Evolutionary conservation across 306 rosid species (phyloP), one percentile per base, ranked within the genome.

Genomic region (Cicer arietinum): DNA sequence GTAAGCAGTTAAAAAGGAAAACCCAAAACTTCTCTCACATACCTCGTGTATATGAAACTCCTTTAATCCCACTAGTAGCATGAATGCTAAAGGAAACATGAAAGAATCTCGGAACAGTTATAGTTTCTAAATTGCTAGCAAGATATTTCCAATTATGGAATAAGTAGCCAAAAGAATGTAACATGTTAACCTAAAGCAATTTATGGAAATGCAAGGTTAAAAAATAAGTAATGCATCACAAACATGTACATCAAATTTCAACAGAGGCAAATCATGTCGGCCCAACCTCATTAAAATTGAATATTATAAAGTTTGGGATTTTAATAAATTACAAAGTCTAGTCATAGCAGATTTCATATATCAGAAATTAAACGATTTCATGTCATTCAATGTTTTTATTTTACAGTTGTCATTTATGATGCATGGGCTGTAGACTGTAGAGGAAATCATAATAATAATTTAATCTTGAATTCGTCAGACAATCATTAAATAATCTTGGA

Each of bases 1-100:
- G 69, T 82, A 56, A 77, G 79, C 48, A 48, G 76, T 50, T 69
- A 61, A 73, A 67, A 41, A 42, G 42, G 16, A 75, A 75, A 58
- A 52, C 58, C 30, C 52, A 50, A 35, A 57, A 51, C 63, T 68
- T 68, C 68, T 9, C 43, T 20, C 41, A 30, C 37, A 30, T 69
- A 57, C 52, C 76, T 40, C 67, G 62, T 68, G 60, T 65, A 77
- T 48, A 48, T 44, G 61, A 4, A 30, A 30, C 67, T 42, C 5
- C 47, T 35, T 7, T 20, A 66, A 66, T 77, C 58, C 39, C 37
- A 47, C 12, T 20, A 42, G 73, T n/a, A 67, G 22, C 59, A 72
- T 46, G 43, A 56, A 72, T 45, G 17, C 41, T 51, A 42, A 45
- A 68, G 16, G 48, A 67, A 71, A 73, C 40, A 58, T 52, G 77